Conservation (phyloP, 169 alveolate genomes). For the Cryptosporidium viatorum region DNA sequence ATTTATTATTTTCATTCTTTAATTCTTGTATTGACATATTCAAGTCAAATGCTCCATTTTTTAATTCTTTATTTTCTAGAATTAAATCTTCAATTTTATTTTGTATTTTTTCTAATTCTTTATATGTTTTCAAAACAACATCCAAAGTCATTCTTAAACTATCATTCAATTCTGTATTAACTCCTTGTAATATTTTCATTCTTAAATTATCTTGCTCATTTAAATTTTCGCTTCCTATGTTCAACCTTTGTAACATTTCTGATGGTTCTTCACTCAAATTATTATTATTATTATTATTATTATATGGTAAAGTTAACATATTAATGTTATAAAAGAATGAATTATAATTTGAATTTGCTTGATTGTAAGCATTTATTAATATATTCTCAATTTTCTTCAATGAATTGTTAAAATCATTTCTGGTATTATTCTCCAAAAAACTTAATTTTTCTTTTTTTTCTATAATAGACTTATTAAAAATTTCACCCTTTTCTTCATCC, state of each 20-base stretch:
- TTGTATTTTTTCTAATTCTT: constrained; percentile 17
- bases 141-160: constrained; percentile 16
- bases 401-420: constrained; percentile 25
- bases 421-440: constrained; percentile 12
- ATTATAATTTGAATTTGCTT: constrained; percentile 12
- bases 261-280: not conserved
- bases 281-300: not conserved
- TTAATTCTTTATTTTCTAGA: constrained; percentile 3
- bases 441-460: constrained; percentile 8
- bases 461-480: not conserved
- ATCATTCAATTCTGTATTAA: constrained; percentile 26
- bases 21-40: not conserved
- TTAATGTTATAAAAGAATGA: constrained; percentile 36
- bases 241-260: not conserved
- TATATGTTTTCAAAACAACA: constrained; percentile 21
- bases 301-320: constrained; percentile 15
- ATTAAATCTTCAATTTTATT: constrained; percentile 23
- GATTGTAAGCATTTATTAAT: constrained; percentile 26
- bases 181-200: constrained; percentile 39
- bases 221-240: not conserved
- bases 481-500: not conserved
- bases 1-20: constrained; percentile 27
- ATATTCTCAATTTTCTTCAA: constrained; percentile 35
- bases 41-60: not conserved
- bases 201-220: not conserved